Conservation (phyloP, 2,329 filamentous ascomycete species). For the Colletotrichum sp. region DNA sequence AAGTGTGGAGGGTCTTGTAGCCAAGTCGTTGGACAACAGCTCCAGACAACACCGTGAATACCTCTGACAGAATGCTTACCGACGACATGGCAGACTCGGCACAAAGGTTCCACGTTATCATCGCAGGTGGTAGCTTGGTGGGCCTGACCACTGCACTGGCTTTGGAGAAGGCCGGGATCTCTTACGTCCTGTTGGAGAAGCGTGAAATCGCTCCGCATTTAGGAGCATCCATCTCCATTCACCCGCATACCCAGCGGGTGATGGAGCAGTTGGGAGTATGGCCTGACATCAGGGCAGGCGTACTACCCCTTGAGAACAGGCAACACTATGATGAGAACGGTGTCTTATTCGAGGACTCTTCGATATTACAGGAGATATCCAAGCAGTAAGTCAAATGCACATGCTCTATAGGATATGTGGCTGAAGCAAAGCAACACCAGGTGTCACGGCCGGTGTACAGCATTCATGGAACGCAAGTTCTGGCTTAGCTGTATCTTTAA, state of each 20-base stretch:
- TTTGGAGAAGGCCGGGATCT: neutral
- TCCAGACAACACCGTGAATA: neutral
- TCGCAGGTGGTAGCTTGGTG: neutral
- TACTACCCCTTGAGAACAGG: neutral
- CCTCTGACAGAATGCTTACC: neutral
- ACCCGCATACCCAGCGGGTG: neutral
- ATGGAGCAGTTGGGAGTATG: neutral
- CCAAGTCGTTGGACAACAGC: neutral
- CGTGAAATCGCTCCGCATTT: neutral
- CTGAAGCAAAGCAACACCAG: neutral
- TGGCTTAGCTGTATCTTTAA: neutral
- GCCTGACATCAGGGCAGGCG: neutral
- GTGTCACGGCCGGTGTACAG: neutral
- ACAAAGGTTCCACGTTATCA: neutral
- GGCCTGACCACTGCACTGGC: neutral
- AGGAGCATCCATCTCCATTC: neutral
- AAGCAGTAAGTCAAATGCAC: neutral
- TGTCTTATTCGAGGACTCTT: neutral
- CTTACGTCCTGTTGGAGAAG: neutral
- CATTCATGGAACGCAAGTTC: neutral
- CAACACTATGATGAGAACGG: neutral
- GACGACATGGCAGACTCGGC: neutral
- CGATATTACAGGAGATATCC: neutral
- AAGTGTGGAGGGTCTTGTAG: neutral
- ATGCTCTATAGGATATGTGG: neutral